These are phyloP conservation scores for Paramecium sexaurelia DNA, from an alignment of 73 alveolate genomes.

Conservation along the genomic window DNA sequence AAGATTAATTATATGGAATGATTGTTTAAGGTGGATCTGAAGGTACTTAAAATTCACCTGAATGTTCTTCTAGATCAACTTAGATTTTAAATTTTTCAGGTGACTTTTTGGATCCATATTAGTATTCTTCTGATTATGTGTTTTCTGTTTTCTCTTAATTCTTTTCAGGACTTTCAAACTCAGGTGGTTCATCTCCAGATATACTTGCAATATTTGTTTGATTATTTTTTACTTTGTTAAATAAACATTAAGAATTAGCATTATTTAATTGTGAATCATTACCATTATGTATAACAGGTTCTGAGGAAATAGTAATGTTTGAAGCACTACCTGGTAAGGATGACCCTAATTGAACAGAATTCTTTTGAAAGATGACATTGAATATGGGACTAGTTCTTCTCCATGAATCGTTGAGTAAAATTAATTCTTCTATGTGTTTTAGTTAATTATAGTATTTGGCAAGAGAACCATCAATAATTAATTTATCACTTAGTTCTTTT, in stretches of 20 bases:
- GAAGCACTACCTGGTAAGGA: neutral
- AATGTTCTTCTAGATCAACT: neutral
- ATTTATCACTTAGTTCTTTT: conserved; percentile 6
- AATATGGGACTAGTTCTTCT: neutral
- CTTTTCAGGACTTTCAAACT: conserved; percentile 3
- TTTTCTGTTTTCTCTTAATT: neutral
- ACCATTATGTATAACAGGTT: neutral
- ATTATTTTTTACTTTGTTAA: conserved; percentile 17
- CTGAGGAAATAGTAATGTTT: neutral
- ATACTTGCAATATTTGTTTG: neutral
- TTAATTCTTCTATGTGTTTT: neutral
- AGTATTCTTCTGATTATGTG: neutral
- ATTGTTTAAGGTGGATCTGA: neutral
- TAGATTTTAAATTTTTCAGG: neutral
- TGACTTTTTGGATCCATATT: neutral
- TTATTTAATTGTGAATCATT: neutral
- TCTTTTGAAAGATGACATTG: neutral
- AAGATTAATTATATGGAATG: neutral
- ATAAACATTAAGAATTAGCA: neutral
- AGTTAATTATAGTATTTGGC: neutral
- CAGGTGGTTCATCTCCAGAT: conserved; percentile 3
- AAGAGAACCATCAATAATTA: conserved; percentile 4
- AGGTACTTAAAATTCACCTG: neutral
- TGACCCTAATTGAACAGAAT: neutral
- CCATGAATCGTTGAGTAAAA: neutral